Evolutionary conservation across 2,329 filamentous ascomycete species (phyloP), one percentile per base, ranked within the genome.

Genomic region (Aspergillus flavus): DNA sequence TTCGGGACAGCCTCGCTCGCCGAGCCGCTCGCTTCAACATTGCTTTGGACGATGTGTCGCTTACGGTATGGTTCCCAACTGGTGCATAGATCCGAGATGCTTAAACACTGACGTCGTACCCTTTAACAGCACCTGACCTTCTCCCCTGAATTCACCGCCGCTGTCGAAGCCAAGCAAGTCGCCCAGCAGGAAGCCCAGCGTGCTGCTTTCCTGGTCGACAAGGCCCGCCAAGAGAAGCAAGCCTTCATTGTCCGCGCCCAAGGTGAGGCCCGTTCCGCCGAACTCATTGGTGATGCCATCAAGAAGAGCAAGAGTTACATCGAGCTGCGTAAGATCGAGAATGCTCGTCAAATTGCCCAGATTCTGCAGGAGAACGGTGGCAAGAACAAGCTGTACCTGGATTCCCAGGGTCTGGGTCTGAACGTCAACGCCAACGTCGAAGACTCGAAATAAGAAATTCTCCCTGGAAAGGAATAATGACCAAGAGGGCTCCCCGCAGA

Each of bases 231-330:
- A 82, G 95, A 99, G 87, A 99, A 99, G 86, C 95, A 99, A 83
- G 95, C 95, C 73, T 97, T 94, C 84, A 93, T 99, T 61, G 95
- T 99, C 76, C 93, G 93, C 82, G 95, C 95, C 4, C 95, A 98
- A 88, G 95, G 95, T 93, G 95, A 99, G 84, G 95, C 95, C 57
- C 92, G 95, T 69, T 98, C 95, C 45, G 95, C 95, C 54, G 94
- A 99, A 83, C 89, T 99, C 68, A 97, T 99, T 75, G 95, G 95
- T 81, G 95, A 99, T 59, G 95, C 95, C 66, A 96, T 99, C 89
- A 99, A 98, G 92, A 99, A 98, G 91, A 96, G 87, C 84, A 91
- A 94, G 83, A 91, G 93, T 69, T 99, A 99, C 79, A 88, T 99
- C 68, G 95, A 98, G 81, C 87, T 99, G 76, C 92, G 96, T 83